Evolutionary conservation across 2,329 filamentous ascomycete species (phyloP).

Genomic region (Verticillium alfalfae): DNA sequence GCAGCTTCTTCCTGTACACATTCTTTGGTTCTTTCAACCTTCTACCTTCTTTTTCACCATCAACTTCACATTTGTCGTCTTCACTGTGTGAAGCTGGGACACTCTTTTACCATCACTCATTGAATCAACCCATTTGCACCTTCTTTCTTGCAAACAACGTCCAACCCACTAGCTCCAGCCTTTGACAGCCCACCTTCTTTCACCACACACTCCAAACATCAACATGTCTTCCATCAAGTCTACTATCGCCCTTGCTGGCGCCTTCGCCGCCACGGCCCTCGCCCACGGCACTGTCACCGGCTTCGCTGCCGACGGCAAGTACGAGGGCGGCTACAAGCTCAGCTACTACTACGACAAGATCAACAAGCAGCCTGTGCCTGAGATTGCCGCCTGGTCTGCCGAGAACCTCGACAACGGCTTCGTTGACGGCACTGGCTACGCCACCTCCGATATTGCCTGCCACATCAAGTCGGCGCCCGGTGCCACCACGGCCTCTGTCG

Average conservation of each 20-base stretch:
- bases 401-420: slow-evolving; percentile 44
- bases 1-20: slow-evolving; percentile 2
- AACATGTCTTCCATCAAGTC: slow-evolving; percentile 1
- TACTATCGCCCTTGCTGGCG: slow-evolving; percentile 10
- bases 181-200: background rate
- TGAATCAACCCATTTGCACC: background rate
- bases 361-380: slow-evolving; percentile 9
- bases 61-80: slow-evolving; percentile 1
- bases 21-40: background rate
- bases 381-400: slow-evolving; percentile 30
- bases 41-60: slow-evolving; percentile 2
- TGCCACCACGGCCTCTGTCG: slow-evolving; percentile 26
- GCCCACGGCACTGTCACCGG: slow-evolving; percentile 11
- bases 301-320: slow-evolving; percentile 6
- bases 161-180: background rate
- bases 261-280: slow-evolving; percentile 9
- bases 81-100: slow-evolving; percentile 4
- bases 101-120: slow-evolving; percentile 1
- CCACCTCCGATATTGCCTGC: slow-evolving; percentile 37
- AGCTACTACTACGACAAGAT: slow-evolving; percentile 14
- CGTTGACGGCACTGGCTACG: slow-evolving; percentile 34
- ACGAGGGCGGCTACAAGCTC: slow-evolving; percentile 13
- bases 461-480: slow-evolving; percentile 33
- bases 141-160: background rate
- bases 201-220: background rate